Evolutionary conservation across 306 rosid genomes (phyloP).

Genomic region (Casuarina glauca): DNA sequence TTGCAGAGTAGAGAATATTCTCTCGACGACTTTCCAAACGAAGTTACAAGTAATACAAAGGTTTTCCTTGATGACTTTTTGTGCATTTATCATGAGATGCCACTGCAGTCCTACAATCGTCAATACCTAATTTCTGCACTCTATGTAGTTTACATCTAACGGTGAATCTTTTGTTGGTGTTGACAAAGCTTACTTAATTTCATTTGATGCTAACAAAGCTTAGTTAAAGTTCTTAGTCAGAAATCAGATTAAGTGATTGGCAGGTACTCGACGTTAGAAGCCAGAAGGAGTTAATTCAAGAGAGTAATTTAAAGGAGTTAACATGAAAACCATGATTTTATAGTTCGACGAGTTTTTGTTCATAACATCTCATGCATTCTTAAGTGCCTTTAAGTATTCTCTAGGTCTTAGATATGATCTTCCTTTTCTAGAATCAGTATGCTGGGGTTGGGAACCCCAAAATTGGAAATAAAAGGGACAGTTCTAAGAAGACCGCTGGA

Average conservation of each 20-base stretch:
- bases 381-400: too few species aligned
- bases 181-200: background rate
- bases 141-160: background rate
- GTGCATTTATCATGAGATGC: background rate
- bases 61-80: background rate
- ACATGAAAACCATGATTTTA: too few species aligned
- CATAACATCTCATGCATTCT: too few species aligned
- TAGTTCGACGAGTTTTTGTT: too few species aligned
- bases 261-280: too few species aligned
- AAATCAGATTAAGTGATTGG: background rate
- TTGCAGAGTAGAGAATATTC: background rate
- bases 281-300: too few species aligned
- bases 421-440: too few species aligned
- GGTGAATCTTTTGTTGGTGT: background rate
- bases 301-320: too few species aligned
- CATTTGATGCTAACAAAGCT: background rate
- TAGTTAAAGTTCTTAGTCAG: background rate
- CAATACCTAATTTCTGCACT: background rate
- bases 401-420: background rate
- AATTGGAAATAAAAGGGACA: too few species aligned
- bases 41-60: background rate
- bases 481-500: background rate
- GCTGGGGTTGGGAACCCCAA: background rate
- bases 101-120: background rate
- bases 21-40: too few species aligned